Base-by-base conservation (phyloP, 192 early-diverging fungal species). In the Mortierella claussenii region DNA sequence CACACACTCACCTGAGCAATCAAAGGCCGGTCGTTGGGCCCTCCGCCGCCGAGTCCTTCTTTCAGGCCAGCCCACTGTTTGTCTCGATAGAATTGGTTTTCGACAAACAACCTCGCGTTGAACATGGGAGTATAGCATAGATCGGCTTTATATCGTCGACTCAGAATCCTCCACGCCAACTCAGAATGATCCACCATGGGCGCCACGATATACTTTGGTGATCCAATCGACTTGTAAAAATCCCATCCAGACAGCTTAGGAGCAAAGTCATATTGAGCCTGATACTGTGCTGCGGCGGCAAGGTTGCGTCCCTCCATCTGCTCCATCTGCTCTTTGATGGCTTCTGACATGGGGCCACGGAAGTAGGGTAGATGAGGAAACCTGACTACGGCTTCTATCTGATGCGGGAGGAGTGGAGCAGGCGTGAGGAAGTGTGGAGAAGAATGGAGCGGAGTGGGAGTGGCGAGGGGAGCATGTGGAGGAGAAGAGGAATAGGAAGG, bases 181-280 rank as follows among this genome's bases (percentile, higher is more conserved):
- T 99, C 97, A 0, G 94, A 95, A 78, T 97, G 95, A 66, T 97
- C 96, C 15, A 98, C 97, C 97, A 98, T 98, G 1, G 97, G 97
- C 0, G 94, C 97, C 4, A 97, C 91, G 42, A 98, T 85, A 69
- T 88, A 82, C 55, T 88, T 87, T 20, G 96, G 94, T 36, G 86
- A 90, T 42, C 84, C 79, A 30, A 98, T 84, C 11, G 85, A 76
- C 48, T 86, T 79, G 81, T 86, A 97, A 68, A 97, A 91, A n/a
- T 95, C 94, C 67, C 86, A 98, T 7, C 91, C 93, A 44, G 81
- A 60, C 24, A 91, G 81, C 48, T 95, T 95, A 20, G 49, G 37
- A 0, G 63, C 58, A 40, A 65, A 66, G 13, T 64, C 20, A 21
- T 76, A 65, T 15, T 60, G 36, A 0, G 57, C 57, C 8, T 46